Percentiles rank a stretch among this genome's conserved stretches.
Evolutionary conservation across 2,329 filamentous ascomycete genomes (phyloP).

Genomic region (Plenodomus tracheiphilus): DNA sequence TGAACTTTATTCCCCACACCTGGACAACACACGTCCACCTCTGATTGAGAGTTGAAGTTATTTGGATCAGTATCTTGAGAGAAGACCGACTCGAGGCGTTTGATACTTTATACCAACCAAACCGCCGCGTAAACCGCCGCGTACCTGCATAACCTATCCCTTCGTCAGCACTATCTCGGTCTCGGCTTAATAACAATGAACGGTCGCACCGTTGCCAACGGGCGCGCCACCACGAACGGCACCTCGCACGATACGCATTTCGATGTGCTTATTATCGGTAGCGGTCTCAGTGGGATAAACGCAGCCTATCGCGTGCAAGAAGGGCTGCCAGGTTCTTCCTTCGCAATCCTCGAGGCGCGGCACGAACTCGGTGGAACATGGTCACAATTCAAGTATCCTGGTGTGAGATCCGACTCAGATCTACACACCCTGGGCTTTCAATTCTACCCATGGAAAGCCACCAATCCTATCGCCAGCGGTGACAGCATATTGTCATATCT

Average conservation of each 20-base stretch:
- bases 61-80: neutral
- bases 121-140: neutral
- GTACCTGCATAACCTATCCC: neutral
- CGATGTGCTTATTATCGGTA: constrained; percentile 66
- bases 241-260: constrained; percentile 21
- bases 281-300: constrained; percentile 77
- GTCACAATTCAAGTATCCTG: constrained; percentile 77
- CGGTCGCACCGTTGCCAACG: constrained; percentile 9
- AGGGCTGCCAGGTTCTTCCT: constrained; percentile 59
- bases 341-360: constrained; percentile 70
- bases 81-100: neutral
- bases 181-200: neutral
- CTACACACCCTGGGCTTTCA: constrained; percentile 61
- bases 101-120: neutral
- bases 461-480: constrained; percentile 51
- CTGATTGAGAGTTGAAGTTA: neutral
- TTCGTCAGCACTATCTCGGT: neutral
- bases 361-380: constrained; percentile 73
- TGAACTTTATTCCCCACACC: neutral
- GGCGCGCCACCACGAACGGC: constrained; percentile 17
- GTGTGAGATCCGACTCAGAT: constrained; percentile 60
- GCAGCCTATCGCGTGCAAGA: constrained; percentile 70
- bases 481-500: constrained; percentile 51
- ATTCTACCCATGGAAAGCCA: constrained; percentile 69
- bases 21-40: neutral